phyloP scores from a whole-genome alignment of 805 yeast genomes.

The Saccharomycopsis sp. region DNA sequence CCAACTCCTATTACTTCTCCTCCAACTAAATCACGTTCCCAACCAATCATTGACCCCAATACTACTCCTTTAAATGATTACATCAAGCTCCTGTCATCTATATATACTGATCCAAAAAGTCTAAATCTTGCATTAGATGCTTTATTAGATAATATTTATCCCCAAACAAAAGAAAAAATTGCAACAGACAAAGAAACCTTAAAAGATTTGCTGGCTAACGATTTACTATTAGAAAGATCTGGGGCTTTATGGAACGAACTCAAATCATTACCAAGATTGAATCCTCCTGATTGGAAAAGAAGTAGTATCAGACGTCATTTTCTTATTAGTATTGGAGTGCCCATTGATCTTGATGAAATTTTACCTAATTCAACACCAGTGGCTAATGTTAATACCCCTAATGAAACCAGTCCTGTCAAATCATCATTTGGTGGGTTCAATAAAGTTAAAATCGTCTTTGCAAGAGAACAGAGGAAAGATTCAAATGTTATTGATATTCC shows the following conservation, averaged over 20 bases:
- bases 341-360: slow-evolving; percentile 57
- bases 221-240: slow-evolving; percentile 22
- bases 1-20: slow-evolving; percentile 8
- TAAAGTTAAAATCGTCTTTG: no score
- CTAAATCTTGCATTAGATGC: slow-evolving; percentile 13
- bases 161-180: no score
- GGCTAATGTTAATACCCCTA: no score
- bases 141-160: slow-evolving; percentile 3
- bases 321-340: slow-evolving; percentile 57
- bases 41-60: slow-evolving; percentile 6
- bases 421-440: no score
- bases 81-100: slow-evolving; percentile 5
- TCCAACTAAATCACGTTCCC: no score
- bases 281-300: slow-evolving; percentile 59
- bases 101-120: slow-evolving; percentile 8
- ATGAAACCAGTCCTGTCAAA: no score
- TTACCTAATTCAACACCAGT: no score
- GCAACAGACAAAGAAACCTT: no score
- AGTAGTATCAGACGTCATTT: slow-evolving; percentile 56
- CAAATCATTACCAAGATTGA: slow-evolving; percentile 36
- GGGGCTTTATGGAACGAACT: slow-evolving; percentile 34
- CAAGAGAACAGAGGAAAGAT: no score
- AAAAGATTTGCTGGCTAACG: no score
- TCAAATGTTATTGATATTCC: no score
- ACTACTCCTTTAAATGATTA: slow-evolving; percentile 1